Conservation (phyloP, 805 yeast genomes). For the Ogataea polymorpha region DNA sequence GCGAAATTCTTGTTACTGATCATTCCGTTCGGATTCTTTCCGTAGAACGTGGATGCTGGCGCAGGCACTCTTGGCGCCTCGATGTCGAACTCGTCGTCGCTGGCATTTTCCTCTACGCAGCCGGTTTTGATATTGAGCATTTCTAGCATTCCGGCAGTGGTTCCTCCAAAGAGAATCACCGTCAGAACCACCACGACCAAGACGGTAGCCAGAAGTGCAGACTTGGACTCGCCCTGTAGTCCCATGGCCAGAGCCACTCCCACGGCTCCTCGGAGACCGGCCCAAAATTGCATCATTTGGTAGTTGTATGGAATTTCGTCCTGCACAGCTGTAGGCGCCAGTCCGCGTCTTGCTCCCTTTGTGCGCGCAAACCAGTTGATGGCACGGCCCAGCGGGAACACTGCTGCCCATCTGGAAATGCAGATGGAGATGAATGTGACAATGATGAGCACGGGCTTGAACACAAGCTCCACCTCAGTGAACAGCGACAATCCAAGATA, state of each 20-base stretch:
- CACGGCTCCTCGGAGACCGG: constrained; percentile 97
- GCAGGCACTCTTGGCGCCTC: constrained; percentile 53
- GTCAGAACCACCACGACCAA: constrained; percentile 95
- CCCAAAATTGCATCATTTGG: constrained; percentile 99
- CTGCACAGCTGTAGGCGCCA: constrained; percentile 39
- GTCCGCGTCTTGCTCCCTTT: constrained; percentile 50
- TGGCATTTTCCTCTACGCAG: constrained; percentile 73
- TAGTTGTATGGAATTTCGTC: constrained; percentile 94
- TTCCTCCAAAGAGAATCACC: constrained; percentile 95
- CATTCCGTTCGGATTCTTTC: constrained; percentile 11
- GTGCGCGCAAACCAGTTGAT: constrained; percentile 76
- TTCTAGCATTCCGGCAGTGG: constrained; percentile 97
- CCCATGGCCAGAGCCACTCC: constrained; percentile 99
- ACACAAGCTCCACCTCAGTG: constrained; percentile 93
- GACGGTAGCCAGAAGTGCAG: constrained; percentile 88
- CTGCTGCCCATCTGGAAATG: constrained; percentile 95
- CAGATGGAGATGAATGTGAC: constrained; percentile 89
- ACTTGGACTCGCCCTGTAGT: constrained; percentile 87
- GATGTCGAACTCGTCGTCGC: constrained; percentile 94
- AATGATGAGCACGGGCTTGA: constrained; percentile 88
- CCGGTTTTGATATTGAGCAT: constrained; percentile 91
- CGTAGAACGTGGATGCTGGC: constrained; percentile 15
- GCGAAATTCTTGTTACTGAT: constrained; percentile 18
- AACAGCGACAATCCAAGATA: constrained; percentile 91
- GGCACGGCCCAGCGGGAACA: constrained; percentile 84